A percentile compares a stretch with the other conserved stretches of the same genome.
phyloP scores from a whole-genome alignment of 441 rosid species.

The Erodium trifolium region DNA sequence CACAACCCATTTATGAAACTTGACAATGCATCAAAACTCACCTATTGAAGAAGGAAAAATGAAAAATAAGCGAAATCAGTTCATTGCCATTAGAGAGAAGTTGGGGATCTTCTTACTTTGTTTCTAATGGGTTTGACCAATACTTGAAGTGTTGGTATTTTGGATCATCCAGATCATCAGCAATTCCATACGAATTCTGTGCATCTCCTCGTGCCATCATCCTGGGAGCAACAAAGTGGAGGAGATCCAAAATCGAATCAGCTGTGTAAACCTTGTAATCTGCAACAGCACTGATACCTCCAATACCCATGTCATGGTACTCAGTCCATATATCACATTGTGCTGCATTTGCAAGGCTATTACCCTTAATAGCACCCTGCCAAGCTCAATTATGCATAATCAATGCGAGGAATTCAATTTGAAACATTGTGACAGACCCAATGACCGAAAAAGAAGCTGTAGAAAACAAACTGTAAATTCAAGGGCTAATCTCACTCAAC shows the following conservation, averaged over 20 bases:
- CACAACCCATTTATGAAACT: not conserved
- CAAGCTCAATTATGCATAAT: not conserved
- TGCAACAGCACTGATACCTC: constrained; percentile 72
- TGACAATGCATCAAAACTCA: not conserved
- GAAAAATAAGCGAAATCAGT: not conserved
- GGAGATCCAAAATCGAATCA: constrained; percentile 53
- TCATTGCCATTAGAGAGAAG: not conserved
- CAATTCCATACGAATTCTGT: constrained; percentile 91
- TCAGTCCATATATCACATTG: constrained; percentile 92
- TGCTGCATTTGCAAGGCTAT: constrained; percentile 51
- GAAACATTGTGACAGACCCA: too few species aligned
- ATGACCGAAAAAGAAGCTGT: too few species aligned
- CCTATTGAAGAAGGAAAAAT: not conserved
- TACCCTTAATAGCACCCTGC: constrained; percentile 89
- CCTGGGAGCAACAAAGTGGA: constrained; percentile 82
- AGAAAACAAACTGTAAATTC: too few species aligned
- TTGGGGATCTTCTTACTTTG: constrained; percentile 44
- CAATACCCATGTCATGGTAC: constrained; percentile 90
- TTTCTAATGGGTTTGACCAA: constrained; percentile 95
- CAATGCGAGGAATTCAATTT: too few species aligned
- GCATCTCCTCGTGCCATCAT: constrained; percentile 85
- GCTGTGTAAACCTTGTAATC: constrained; percentile 75
- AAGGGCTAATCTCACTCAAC: too few species aligned
- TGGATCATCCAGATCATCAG: constrained; percentile 82
- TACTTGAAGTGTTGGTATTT: constrained; percentile 68